These are phyloP conservation scores for Mentha longifolia DNA, from an alignment of 257 asterid species.

Conservation along the genomic window DNA sequence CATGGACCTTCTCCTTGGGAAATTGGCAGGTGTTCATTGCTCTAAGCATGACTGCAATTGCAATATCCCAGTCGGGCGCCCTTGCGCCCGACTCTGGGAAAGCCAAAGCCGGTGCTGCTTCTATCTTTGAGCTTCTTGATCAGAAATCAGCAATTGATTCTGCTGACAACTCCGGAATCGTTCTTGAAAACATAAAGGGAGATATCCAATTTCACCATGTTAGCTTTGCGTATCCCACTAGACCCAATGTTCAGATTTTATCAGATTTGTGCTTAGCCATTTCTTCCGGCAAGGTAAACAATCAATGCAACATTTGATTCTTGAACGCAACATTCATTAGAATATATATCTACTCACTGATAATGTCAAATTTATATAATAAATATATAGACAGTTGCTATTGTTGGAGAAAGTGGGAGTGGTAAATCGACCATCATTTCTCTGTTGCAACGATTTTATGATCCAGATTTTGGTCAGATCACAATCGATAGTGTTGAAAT, in stretches of 20 bases:
- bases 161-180: constrained; percentile 41
- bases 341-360: background rate
- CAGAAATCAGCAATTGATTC: constrained; percentile 56
- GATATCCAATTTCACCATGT: constrained; percentile 57
- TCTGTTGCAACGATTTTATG: constrained; percentile 57
- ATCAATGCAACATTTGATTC: too few relatives aligned
- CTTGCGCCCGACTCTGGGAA: constrained; percentile 67
- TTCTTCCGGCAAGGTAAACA: constrained; percentile 44
- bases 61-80: constrained; percentile 63
- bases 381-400: constrained; percentile 50
- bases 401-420: constrained; percentile 68
- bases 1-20: too few relatives aligned
- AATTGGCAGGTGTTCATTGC: constrained; percentile 61
- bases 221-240: constrained; percentile 61
- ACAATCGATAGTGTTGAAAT: constrained; percentile 46
- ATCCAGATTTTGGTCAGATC: constrained; percentile 51
- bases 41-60: constrained; percentile 56
- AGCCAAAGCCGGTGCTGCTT: constrained; percentile 62
- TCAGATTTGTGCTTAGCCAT: constrained; percentile 52
- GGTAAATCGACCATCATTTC: constrained; percentile 65
- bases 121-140: constrained; percentile 61
- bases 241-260: constrained; percentile 66
- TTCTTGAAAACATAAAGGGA: constrained; percentile 52
- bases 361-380: background rate
- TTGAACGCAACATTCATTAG: too few relatives aligned